Base-by-base conservation (phyloP, 257 asterid genomes). In the Nicotiana paniculata region DNA sequence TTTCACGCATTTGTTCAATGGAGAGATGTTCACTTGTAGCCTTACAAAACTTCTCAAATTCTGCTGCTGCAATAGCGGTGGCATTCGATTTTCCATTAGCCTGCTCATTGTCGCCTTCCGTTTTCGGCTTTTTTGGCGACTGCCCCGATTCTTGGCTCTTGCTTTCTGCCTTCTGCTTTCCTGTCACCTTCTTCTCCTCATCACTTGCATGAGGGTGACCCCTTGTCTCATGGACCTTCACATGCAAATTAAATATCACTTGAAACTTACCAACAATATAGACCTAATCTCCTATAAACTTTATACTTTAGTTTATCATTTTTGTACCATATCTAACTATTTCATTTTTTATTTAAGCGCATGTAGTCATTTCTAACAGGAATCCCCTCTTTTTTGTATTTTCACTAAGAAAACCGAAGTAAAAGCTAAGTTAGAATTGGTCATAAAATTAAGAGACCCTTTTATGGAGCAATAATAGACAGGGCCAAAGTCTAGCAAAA, bases 81-180 rank as follows among this genome's bases (percentile, higher is more conserved):
- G 83, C 89, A 1, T 85, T 89, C 26, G 84, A 91, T 10, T 53
- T 81, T 1, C 75, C 85, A 9, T 84, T 58, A 28, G 75, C 88
- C 8, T 89, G 64, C 5, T 82, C 86, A 10, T 10, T 84, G 4
- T 83, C 85, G 15, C 61, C 81, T 78, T 89, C 93, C 0, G 82
- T 77, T 84, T 91, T 92, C 1, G 90, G 84, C 87, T 91, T 93
- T 85, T 95, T 95, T 0, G 92, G 91, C 0, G 93, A 87, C 30
- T 86, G 91, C 57, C 76, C 90, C 0, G 79, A 74, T 35, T 88
- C 91, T 0, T 81, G 83, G n/a, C 80, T 18, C 81, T 87, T 89
- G 9, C 86, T 87, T 82, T 89, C 97, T 1, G 95, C 93, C 85
- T 93, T 94, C 33, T 94, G 97, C 86, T 94, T 96, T 90, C 96